Evolutionary conservation across 164 flowering plant species (phyloP).

Genomic region (Warburgia ugandensis): DNA sequence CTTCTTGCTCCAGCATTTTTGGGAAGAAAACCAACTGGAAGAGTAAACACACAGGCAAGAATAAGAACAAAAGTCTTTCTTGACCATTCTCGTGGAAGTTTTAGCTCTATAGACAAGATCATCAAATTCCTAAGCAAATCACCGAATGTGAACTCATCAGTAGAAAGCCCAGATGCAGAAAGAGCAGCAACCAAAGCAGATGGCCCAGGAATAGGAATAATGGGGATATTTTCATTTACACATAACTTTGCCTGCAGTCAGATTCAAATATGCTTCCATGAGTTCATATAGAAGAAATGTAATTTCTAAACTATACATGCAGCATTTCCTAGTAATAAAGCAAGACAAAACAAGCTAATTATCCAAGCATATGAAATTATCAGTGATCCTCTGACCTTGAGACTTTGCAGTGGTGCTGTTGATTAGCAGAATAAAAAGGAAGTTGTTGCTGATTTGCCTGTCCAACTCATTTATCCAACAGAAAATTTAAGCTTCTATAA

Average conservation of each 20-base stretch:
- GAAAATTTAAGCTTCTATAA: no score
- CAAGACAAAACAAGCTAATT: no score
- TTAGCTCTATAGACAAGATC: not conserved
- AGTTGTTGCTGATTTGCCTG: no score
- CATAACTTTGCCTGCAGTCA: conserved; percentile 68
- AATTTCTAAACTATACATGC: not conserved
- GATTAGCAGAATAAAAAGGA: no score
- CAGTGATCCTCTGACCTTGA: no score
- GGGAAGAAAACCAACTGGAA: conserved; percentile 89
- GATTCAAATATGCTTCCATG: conserved; percentile 1
- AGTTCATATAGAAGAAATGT: not conserved
- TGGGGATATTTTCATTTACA: conserved; percentile 58
- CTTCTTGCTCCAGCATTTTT: conserved; percentile 66
- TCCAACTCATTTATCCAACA: no score
- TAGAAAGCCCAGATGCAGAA: conserved; percentile 82
- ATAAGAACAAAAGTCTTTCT: not conserved
- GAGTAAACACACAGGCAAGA: conserved; percentile 5
- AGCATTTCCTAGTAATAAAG: no score
- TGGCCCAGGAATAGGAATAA: conserved; percentile 90
- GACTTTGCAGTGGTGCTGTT: no score
- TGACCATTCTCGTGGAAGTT: not conserved
- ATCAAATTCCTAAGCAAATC: conserved; percentile 15
- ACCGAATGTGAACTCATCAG: conserved; percentile 88
- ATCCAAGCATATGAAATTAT: no score
- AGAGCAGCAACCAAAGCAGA: conserved; percentile 83